Conservation (phyloP, 129 eudicot species). For the Escallonia rubra region DNA sequence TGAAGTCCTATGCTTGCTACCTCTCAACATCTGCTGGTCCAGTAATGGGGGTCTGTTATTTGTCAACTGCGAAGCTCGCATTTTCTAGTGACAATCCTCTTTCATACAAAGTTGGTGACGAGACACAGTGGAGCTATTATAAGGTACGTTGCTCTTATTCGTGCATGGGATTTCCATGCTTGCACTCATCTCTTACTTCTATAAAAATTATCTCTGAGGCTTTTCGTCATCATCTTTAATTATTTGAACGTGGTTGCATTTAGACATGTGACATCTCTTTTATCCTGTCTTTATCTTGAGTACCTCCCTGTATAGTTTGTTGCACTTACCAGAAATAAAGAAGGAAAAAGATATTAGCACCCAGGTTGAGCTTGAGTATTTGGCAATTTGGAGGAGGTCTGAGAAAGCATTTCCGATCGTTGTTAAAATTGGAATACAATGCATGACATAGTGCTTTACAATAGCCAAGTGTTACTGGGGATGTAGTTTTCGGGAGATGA, state of each 20-base stretch:
- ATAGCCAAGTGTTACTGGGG: background rate
- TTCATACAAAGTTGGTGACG: conserved; percentile 74
- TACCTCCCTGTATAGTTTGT: no score
- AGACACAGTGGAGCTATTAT: conserved; percentile 78
- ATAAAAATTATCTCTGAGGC: background rate
- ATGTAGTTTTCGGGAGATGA: background rate
- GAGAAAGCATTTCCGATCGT: background rate
- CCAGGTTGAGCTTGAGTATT: background rate
- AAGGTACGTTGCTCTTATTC: conserved; percentile 44
- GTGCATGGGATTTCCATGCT: conserved; percentile 1
- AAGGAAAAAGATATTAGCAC: no score
- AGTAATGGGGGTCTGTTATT: conserved; percentile 77
- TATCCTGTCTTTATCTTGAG: background rate
- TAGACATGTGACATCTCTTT: background rate
- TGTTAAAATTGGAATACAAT: background rate
- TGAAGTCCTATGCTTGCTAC: conserved; percentile 76
- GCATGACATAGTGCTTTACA: background rate
- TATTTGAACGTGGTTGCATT: background rate
- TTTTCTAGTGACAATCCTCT: conserved; percentile 90
- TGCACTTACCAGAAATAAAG: no score
- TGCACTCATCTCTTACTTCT: no score
- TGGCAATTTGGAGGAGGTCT: background rate
- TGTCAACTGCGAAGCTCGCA: conserved; percentile 80
- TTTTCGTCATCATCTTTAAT: background rate
- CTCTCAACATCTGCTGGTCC: conserved; percentile 98